Conservation (phyloP, 2,329 filamentous ascomycete species). For the Blumeria graminis region DNA sequence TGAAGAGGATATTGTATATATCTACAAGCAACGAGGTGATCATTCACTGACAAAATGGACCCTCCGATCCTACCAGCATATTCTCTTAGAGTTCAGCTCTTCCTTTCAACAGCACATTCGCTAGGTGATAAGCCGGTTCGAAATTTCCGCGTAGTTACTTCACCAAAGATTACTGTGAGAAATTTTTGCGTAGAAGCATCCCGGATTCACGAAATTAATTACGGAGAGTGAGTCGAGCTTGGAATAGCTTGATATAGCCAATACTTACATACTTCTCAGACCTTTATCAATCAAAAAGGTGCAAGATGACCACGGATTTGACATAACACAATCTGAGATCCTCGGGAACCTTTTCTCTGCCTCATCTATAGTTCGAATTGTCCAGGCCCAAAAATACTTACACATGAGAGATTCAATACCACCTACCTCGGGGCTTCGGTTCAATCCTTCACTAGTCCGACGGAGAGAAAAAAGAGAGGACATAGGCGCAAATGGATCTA, state of each 20-base stretch:
- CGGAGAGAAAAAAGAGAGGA: conserved; percentile 10
- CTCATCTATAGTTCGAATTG: conserved; percentile 11
- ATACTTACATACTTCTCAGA: conserved; percentile 5
- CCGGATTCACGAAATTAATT: conserved; percentile 13
- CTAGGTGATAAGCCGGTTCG: conserved; percentile 10
- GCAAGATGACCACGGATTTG: conserved; percentile 14
- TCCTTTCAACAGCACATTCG: conserved; percentile 7
- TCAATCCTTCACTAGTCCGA: conserved; percentile 6
- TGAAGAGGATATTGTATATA: too few relatives aligned
- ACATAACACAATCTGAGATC: conserved; percentile 12
- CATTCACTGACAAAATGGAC: conserved; percentile 6
- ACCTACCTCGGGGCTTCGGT: conserved; percentile 14
- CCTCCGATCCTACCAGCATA: conserved; percentile 10
- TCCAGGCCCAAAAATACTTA: conserved; percentile 10
- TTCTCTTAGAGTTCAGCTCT: conserved; percentile 14
- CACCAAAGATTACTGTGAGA: conserved; percentile 11
- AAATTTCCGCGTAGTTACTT: conserved; percentile 12
- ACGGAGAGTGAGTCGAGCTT: conserved; percentile 11
- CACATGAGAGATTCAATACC: conserved; percentile 13
- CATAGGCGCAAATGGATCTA: conserved; percentile 1
- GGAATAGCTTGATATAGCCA: conserved; percentile 1
- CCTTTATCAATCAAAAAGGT: conserved; percentile 13
- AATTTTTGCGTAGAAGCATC: conserved; percentile 14
- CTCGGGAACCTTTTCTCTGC: conserved; percentile 11
- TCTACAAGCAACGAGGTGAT: neutral